A percentile compares a stretch with the other conserved stretches of the same genome.
Evolutionary conservation across 306 rosid genomes (phyloP).

Genomic region (Medicago ruthenica): DNA sequence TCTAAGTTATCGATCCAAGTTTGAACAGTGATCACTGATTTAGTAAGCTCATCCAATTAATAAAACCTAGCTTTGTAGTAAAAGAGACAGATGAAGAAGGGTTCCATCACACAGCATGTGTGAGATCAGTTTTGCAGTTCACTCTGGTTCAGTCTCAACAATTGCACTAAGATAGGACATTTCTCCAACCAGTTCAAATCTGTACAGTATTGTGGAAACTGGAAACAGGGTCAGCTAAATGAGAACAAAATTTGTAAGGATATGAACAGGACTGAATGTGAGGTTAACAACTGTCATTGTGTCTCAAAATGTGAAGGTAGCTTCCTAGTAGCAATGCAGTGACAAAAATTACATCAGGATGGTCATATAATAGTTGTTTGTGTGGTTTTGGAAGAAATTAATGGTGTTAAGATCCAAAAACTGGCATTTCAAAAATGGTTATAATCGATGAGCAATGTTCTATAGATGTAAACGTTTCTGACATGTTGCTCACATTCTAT

Average conservation of each 20-base stretch:
- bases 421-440: not conserved
- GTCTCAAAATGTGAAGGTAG: not conserved
- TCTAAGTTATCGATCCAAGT: not conserved
- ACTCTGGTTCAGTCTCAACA: not conserved
- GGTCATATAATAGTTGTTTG: no score
- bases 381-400: no score
- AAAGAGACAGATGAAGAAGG: no score
- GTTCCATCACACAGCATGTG: no score
- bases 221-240: not conserved
- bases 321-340: not conserved
- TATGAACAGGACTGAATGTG: not conserved
- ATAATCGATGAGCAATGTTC: constrained; percentile 5
- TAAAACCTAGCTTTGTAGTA: no score
- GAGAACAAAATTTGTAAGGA: not conserved
- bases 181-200: constrained; percentile 16
- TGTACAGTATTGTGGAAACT: not conserved
- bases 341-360: no score
- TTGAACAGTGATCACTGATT: not conserved
- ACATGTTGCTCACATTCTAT: constrained; percentile 2
- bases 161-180: not conserved
- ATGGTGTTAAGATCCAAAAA: not conserved
- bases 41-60: not conserved
- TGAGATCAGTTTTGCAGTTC: not conserved
- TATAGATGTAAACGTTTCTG: not conserved
- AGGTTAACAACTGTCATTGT: not conserved